These are phyloP conservation scores for Phalaenopsis aphrodite DNA, from an alignment of 106 monocot genomes.

Conservation along the genomic window DNA sequence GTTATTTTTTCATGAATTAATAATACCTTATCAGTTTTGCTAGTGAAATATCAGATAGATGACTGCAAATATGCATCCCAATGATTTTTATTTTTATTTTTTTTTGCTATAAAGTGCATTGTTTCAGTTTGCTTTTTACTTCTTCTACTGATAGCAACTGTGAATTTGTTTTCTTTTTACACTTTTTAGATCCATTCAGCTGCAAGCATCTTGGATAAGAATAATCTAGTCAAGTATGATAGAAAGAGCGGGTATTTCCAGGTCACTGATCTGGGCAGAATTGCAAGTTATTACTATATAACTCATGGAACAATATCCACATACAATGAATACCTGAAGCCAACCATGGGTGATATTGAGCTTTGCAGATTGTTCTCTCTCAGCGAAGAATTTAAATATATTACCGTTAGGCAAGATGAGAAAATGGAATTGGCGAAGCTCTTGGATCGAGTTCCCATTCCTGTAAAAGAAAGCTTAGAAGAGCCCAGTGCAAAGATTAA, in stretches of 20 bases:
- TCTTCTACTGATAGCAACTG: not conserved
- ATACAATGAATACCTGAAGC: constrained; percentile 92
- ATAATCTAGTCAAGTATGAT: constrained; percentile 88
- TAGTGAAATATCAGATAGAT: not conserved
- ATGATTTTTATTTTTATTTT: not conserved
- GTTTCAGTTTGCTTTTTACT: not conserved
- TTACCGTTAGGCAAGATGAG: constrained; percentile 90
- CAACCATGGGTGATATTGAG: constrained; percentile 97
- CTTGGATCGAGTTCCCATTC: constrained; percentile 93
- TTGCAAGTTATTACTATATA: constrained; percentile 97
- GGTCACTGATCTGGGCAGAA: constrained; percentile 90
- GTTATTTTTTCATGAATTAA: not conserved
- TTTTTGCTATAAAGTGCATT: not conserved
- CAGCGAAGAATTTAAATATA: constrained; percentile 99
- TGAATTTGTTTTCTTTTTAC: not conserved
- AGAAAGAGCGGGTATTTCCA: constrained; percentile 98
- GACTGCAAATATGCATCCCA: not conserved
- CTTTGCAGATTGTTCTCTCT: constrained; percentile 90
- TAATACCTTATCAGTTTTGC: not conserved
- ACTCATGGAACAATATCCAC: constrained; percentile 95
- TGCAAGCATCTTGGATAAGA: constrained; percentile 83
- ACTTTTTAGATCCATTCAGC: constrained; percentile 79
- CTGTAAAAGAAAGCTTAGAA: constrained; percentile 97
- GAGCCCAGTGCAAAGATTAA: constrained; percentile 99
- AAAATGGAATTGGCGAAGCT: constrained; percentile 98